Conservation (phyloP, 805 yeast species). For the Hanseniaspora lachancei region DNA sequence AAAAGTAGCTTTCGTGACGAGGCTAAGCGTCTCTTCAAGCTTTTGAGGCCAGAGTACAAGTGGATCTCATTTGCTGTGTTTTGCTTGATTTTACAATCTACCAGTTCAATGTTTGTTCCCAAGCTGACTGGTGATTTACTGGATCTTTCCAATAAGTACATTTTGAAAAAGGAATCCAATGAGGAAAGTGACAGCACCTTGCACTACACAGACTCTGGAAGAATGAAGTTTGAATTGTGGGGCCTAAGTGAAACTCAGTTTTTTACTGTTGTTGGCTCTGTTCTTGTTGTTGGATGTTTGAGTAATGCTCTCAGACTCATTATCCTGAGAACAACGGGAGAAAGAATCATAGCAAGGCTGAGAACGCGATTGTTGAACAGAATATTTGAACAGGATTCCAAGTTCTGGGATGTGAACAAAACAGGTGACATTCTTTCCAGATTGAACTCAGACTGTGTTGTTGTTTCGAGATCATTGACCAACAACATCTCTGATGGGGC, state of each 20-base stretch:
- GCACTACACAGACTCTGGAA: slow-evolving; percentile 13
- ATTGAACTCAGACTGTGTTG: slow-evolving; percentile 74
- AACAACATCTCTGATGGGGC: slow-evolving; percentile 89
- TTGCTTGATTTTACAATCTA: slow-evolving; percentile 22
- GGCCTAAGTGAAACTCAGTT: slow-evolving; percentile 57
- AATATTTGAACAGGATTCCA: slow-evolving; percentile 72
- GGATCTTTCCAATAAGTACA: slow-evolving; percentile 39
- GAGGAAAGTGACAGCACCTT: slow-evolving; percentile 2
- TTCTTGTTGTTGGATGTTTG: slow-evolving; percentile 59
- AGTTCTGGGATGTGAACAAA: slow-evolving; percentile 76
- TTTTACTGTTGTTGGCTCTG: slow-evolving; percentile 43
- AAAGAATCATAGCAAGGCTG: slow-evolving; percentile 70
- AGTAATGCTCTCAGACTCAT: slow-evolving; percentile 76
- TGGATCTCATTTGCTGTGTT: slow-evolving; percentile 49
- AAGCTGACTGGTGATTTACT: slow-evolving; percentile 72
- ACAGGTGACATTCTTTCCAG: slow-evolving; percentile 88
- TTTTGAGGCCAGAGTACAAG: slow-evolving; percentile 46
- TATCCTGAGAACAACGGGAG: slow-evolving; percentile 67
- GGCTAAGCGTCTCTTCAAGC: slow-evolving; percentile 33
- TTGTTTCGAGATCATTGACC: slow-evolving; percentile 74
- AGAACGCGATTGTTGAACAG: slow-evolving; percentile 66
- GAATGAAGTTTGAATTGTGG: slow-evolving; percentile 27
- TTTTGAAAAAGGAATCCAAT: background rate
- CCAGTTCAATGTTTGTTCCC: slow-evolving; percentile 52
- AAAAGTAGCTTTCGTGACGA: slow-evolving; percentile 4